These are phyloP conservation scores for Trametes villosa DNA, from an alignment of 768 basidiomycete genomes.

Conservation along the genomic window DNA sequence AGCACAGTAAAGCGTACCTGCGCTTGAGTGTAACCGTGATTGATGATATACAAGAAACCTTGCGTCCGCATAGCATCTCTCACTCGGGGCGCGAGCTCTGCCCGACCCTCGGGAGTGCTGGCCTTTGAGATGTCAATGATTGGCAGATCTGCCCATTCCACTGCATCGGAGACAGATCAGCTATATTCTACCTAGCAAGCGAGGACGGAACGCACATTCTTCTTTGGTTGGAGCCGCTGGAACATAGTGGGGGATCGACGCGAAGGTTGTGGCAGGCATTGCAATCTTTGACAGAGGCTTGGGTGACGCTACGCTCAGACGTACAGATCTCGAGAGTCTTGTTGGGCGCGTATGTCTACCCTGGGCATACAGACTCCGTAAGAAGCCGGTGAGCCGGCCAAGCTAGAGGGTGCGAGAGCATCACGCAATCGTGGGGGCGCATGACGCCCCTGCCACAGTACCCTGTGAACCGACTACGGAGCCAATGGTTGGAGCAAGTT, in stretches of 20 bases:
- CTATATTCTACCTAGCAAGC: background rate
- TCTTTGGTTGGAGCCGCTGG: slow-evolving; percentile 31
- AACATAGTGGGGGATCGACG: slow-evolving; percentile 28
- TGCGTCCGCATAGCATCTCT: slow-evolving; percentile 34
- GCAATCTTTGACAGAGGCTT: too few species aligned
- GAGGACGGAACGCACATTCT: background rate
- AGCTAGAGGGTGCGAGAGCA: slow-evolving; percentile 4
- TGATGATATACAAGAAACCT: slow-evolving; percentile 40
- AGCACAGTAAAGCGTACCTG: slow-evolving; percentile 23
- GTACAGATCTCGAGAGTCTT: too few species aligned
- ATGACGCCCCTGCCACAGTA: background rate
- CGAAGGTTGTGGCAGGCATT: slow-evolving; percentile 24
- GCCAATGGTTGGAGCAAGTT: too few species aligned
- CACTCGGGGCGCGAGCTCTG: slow-evolving; percentile 29
- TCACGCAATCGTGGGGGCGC: slow-evolving; percentile 18
- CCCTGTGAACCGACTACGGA: too few species aligned
- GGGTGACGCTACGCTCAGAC: too few species aligned
- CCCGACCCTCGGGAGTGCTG: slow-evolving; percentile 32
- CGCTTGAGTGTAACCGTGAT: slow-evolving; percentile 34
- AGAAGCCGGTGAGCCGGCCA: background rate
- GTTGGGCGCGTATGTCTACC: too few species aligned
- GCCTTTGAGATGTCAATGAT: slow-evolving; percentile 37
- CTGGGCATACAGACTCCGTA: background rate
- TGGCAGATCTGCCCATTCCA: slow-evolving; percentile 39
- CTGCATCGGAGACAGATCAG: slow-evolving; percentile 16